Evolutionary conservation across 371 early-diverging fungal species (phyloP).

Genomic region (Mucor plumbeus): DNA sequence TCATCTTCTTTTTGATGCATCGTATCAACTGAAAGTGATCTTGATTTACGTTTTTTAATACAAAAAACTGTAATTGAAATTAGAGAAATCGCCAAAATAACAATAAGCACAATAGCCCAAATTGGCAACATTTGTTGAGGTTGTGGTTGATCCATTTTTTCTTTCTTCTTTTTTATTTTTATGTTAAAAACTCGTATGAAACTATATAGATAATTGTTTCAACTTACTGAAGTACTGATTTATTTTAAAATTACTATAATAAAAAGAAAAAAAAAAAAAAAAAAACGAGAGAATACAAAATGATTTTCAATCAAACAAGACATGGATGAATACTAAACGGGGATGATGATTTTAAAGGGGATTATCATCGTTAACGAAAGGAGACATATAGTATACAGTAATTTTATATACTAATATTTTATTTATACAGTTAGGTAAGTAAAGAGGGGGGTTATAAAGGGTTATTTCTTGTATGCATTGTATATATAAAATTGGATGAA

Average conservation of each 20-base stretch:
- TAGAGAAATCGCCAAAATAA: slow-evolving; percentile 14
- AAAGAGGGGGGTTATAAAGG: background rate
- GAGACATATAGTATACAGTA: background rate
- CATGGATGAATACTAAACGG: slow-evolving; percentile 18
- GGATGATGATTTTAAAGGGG: slow-evolving; percentile 10
- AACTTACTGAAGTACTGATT: background rate
- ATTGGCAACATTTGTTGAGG: slow-evolving; percentile 23
- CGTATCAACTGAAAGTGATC: slow-evolving; percentile 10
- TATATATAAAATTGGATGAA: background rate
- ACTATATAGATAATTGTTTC: background rate
- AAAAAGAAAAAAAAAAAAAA: slow-evolving; percentile 12
- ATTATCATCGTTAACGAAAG: background rate
- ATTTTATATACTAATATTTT: background rate
- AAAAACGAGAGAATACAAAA: slow-evolving; percentile 10
- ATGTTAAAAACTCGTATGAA: background rate
- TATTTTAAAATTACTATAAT: slow-evolving; percentile 2
- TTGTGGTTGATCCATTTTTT: slow-evolving; percentile 4
- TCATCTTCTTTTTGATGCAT: slow-evolving; percentile 11
- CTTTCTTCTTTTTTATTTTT: too few species aligned
- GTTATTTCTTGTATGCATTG: background rate
- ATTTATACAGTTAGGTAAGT: background rate
- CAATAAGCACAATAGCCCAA: slow-evolving; percentile 34
- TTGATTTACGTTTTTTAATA: slow-evolving; percentile 11
- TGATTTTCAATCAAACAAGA: slow-evolving; percentile 2
- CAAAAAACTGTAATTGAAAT: slow-evolving; percentile 7